phyloP scores from a whole-genome alignment of 139 green algal genomes.

The Yamagishiella unicocca region DNA sequence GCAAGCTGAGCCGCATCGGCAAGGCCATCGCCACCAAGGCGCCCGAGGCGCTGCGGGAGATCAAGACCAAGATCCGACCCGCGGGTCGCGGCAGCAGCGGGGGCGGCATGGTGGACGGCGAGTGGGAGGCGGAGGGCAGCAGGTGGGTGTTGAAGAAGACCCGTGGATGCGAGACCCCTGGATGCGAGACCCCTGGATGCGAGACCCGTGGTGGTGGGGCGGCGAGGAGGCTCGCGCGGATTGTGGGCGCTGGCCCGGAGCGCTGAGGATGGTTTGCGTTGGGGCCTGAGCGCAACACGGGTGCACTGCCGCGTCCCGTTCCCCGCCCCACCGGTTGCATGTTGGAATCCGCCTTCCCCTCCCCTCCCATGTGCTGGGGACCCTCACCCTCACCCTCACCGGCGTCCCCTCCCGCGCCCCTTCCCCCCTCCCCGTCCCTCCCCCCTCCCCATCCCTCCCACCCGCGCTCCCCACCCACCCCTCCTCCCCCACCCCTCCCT shows the following conservation, averaged over 20 bases:
- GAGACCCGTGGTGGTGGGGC: too few relatives aligned
- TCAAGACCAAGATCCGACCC: conserved; percentile 13
- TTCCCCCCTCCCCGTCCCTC: neutral
- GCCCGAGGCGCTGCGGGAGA: conserved; percentile 24
- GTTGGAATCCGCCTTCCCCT: too few relatives aligned
- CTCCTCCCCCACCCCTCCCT: neutral
- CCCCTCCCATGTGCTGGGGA: too few relatives aligned
- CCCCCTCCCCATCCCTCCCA: neutral
- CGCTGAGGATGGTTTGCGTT: too few relatives aligned
- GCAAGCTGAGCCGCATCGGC: conserved; percentile 45
- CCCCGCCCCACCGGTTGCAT: too few relatives aligned
- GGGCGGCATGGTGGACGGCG: neutral
- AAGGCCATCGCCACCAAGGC: conserved; percentile 38
- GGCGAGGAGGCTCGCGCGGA: too few relatives aligned
- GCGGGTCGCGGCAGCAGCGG: neutral
- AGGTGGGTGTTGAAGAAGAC: neutral
- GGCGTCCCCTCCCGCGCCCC: neutral
- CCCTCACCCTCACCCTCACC: too few relatives aligned
- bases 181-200: too few relatives aligned
- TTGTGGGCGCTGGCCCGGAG: too few relatives aligned
- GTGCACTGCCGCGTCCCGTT: too few relatives aligned
- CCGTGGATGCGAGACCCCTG: too few relatives aligned
- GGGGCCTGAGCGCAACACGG: too few relatives aligned
- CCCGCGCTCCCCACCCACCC: neutral
- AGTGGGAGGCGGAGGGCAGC: neutral